Percentiles rank a stretch among this genome's conserved stretches.
Conservation (phyloP, 2,329 filamentous ascomycete species). For the Colletotrichum abscissum region DNA sequence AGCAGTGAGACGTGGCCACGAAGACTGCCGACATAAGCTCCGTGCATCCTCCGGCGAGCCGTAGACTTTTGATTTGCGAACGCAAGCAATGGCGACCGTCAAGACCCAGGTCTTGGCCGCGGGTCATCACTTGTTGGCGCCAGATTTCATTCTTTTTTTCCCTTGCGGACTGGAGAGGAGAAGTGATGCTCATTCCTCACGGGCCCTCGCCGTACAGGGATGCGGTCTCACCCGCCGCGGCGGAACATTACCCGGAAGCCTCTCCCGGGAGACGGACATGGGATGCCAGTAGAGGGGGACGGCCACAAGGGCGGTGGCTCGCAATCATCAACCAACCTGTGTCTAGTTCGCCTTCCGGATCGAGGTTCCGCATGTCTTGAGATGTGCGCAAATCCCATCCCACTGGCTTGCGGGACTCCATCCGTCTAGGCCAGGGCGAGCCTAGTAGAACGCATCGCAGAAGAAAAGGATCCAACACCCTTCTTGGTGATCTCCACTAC, state of each 20-base stretch:
- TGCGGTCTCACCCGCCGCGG: neutral
- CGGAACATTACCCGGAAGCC: constrained; percentile 22
- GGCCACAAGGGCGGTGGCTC: neutral
- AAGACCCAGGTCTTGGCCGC: neutral
- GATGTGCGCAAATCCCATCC: neutral
- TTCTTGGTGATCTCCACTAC: constrained; percentile 7
- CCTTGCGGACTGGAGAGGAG: neutral
- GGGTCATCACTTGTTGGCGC: neutral
- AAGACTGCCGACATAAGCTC: neutral
- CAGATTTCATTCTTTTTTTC: neutral
- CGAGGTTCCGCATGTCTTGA: constrained; percentile 18
- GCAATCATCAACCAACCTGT: neutral
- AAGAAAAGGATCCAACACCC: constrained; percentile 15
- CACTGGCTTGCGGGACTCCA: constrained; percentile 9
- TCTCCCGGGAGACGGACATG: constrained; percentile 23
- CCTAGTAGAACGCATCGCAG: constrained; percentile 2
- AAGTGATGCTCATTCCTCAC: constrained; percentile 21
- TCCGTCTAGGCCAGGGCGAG: constrained; percentile 5
- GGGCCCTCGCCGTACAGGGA: neutral
- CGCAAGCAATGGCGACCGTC: neutral
- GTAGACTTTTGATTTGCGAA: neutral
- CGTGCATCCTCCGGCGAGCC: neutral
- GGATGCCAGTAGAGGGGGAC: neutral
- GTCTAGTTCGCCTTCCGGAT: constrained; percentile 1
- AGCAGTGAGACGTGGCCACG: neutral